Percentiles rank a stretch among this genome's conserved stretches.
phyloP scores from a whole-genome alignment of 192 early-diverging fungal species.

The Gigaspora rosea region DNA sequence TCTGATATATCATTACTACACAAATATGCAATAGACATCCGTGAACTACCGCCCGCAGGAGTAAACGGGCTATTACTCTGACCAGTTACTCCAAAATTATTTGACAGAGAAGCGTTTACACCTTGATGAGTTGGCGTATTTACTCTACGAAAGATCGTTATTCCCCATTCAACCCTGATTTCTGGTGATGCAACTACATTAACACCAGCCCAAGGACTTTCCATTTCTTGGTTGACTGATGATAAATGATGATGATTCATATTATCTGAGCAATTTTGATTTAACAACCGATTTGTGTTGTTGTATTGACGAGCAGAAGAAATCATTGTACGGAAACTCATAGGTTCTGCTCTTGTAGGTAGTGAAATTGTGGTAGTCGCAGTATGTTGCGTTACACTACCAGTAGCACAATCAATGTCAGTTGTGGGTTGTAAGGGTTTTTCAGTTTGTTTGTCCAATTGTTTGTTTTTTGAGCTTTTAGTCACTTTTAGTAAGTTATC shows the following conservation, averaged over 20 bases:
- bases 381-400: neutral
- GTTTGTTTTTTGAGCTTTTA: too few species aligned
- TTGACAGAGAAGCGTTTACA: neutral
- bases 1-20: neutral
- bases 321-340: neutral
- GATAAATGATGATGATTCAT: too few species aligned
- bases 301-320: neutral
- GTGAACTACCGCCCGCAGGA: neutral
- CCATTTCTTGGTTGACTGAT: neutral
- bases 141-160: neutral
- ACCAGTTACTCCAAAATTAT: neutral
- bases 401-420: too few species aligned
- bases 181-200: neutral
- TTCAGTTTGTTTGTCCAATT: too few species aligned
- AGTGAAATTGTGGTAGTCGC: neutral
- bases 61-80: neutral
- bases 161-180: neutral
- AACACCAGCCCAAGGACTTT: neutral
- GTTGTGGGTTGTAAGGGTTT: too few species aligned
- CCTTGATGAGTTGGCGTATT: neutral
- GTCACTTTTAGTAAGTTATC: too few species aligned
- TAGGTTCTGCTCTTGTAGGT: neutral
- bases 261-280: too few species aligned
- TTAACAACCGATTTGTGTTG: neutral
- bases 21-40: slow-evolving; percentile 14